These are phyloP conservation scores for Lolium rigidum DNA, from an alignment of 176 grass and related monocot species.

Conservation along the genomic window DNA sequence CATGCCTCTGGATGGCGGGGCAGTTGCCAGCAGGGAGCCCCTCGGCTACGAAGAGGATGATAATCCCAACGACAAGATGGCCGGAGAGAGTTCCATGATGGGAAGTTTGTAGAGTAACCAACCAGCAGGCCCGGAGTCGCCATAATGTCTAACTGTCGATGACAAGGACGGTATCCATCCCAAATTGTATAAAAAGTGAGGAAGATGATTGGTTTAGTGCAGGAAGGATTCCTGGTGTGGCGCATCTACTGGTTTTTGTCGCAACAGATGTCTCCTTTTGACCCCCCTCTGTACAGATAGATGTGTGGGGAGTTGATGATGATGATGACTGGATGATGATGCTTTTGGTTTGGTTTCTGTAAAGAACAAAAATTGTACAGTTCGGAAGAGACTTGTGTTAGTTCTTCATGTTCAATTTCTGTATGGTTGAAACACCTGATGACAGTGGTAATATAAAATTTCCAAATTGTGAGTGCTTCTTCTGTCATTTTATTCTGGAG, in stretches of 20 bases:
- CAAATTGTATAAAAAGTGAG: slow-evolving; percentile 67
- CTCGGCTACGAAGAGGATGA: slow-evolving; percentile 52
- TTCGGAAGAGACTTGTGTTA: background rate
- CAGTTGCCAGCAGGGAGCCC: slow-evolving; percentile 22
- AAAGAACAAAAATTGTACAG: slow-evolving; percentile 55
- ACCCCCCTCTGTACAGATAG: slow-evolving; percentile 43
- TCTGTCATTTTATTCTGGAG: background rate
- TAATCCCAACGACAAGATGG: slow-evolving; percentile 30
- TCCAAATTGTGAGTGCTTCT: background rate
- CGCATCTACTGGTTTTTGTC: slow-evolving; percentile 53
- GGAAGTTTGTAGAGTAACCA: slow-evolving; percentile 49
- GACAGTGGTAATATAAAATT: background rate
- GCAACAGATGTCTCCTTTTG: slow-evolving; percentile 44
- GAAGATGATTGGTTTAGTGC: slow-evolving; percentile 50
- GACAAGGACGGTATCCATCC: slow-evolving; percentile 35
- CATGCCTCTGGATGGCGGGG: slow-evolving; percentile 52
- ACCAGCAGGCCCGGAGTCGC: slow-evolving; percentile 17
- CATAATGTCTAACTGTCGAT: slow-evolving; percentile 46
- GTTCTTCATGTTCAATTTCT: background rate
- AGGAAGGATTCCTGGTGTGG: slow-evolving; percentile 49
- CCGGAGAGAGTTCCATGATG: slow-evolving; percentile 35
- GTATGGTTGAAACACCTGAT: slow-evolving; percentile 14
- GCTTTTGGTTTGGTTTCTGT: slow-evolving; percentile 47
- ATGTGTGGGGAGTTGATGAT: slow-evolving; percentile 36
- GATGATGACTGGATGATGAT: slow-evolving; percentile 33